phyloP scores from a whole-genome alignment of 1,284 basidiomycete species.

The Cutaneotrichosporon sp. region DNA sequence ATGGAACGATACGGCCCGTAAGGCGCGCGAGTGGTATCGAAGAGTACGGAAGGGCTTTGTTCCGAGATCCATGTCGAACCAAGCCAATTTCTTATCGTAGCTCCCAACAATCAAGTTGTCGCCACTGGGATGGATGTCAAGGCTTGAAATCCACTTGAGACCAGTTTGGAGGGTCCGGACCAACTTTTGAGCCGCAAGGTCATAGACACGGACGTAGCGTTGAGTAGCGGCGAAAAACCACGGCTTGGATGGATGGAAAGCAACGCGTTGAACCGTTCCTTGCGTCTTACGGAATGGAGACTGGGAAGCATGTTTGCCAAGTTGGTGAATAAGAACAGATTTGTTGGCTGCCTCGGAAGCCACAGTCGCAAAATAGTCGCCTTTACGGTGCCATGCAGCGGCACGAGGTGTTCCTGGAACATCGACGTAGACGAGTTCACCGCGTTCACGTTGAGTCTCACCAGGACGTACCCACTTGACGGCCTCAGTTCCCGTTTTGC shows the following conservation, averaged over 20 bases:
- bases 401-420: slow-evolving; percentile 77
- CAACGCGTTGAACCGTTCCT: slow-evolving; percentile 82
- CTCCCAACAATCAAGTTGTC: slow-evolving; percentile 96
- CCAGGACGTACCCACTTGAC: slow-evolving; percentile 58
- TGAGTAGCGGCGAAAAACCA: slow-evolving; percentile 99
- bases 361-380: slow-evolving; percentile 94
- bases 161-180: slow-evolving; percentile 90
- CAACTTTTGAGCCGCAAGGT: slow-evolving; percentile 88
- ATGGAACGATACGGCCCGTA: slow-evolving; percentile 88
- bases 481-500: slow-evolving; percentile 48
- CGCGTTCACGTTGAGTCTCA: slow-evolving; percentile 56
- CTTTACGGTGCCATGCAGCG: slow-evolving; percentile 87
- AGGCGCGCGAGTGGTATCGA: slow-evolving; percentile 90
- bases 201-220: slow-evolving; percentile 93
- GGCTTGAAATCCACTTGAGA: slow-evolving; percentile 92
- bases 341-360: slow-evolving; percentile 51
- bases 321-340: slow-evolving; percentile 74
- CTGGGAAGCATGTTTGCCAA: slow-evolving; percentile 90
- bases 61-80: slow-evolving; percentile 97
- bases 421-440: slow-evolving; percentile 57
- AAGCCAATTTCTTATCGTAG: slow-evolving; percentile 95
- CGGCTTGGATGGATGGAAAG: slow-evolving; percentile 92
- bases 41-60: slow-evolving; percentile 95
- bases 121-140: slow-evolving; percentile 93
- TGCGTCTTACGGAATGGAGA: slow-evolving; percentile 94